Evolutionary conservation across 2,329 filamentous ascomycete genomes (phyloP), one percentile per base, ranked within the genome.

Genomic region (Fusarium verrucosum): DNA sequence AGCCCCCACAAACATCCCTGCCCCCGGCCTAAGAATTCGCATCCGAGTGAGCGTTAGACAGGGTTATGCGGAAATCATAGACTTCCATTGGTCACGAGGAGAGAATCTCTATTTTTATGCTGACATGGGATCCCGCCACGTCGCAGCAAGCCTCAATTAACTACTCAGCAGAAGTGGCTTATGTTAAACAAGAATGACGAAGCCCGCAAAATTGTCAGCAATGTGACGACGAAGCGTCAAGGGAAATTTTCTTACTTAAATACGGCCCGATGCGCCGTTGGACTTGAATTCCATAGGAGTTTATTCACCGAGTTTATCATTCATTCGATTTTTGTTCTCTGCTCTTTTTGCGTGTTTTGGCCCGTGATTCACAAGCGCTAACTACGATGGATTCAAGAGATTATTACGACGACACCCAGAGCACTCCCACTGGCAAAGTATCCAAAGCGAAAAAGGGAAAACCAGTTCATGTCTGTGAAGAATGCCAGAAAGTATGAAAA

Each of bases 31-130:
- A 32, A 45, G 38, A 56, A 44, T 45, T 38, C 32, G 38, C 19
- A 37, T 20, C 23, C 14, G 1, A 19, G 19, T 32, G 30, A 32
- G 30, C 14, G 28, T 14, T 16, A 30, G 28, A 37, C 38, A 22
- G 7, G 44, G 32, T n/a, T n/a, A n/a, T n/a, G n/a, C 11, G 19
- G 17, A 17, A 4, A 5, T 7, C 11, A 1, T 22, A 9, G 3
- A 5, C 7, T 4, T 8, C 22, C 4, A 57, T 46, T 57, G 53
- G 53, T 16, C 23, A 28, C 10, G 38, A 57, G 23, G 25, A n/a
- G n/a, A n/a, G n/a, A n/a, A n/a, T n/a, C n/a, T 55, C 51, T 58
- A 58, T 58, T 58, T 58, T 58, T 58, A 11, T 45, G 40, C 22
- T 20, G 33, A 19, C 19, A n/a, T 36, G 17, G 40, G 40, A 58